Evolutionary conservation across 371 early-diverging fungal species (phyloP).

Genomic region (Apophysomyces sp.): DNA sequence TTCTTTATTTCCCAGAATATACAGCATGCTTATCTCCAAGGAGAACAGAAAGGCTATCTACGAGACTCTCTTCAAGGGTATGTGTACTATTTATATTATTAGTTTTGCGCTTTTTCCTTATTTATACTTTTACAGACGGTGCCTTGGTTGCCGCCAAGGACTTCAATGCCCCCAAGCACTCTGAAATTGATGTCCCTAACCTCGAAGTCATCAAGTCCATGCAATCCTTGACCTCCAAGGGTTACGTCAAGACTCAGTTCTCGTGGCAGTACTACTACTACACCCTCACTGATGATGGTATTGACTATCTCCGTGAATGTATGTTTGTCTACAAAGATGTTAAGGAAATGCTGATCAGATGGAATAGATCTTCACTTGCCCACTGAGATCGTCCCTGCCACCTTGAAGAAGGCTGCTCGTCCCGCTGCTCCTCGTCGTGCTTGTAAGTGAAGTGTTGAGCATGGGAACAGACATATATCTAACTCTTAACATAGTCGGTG

Average conservation of each 20-base stretch:
- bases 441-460: slow-evolving; percentile 32
- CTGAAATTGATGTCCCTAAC: slow-evolving; percentile 94
- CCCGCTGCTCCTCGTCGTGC: slow-evolving; percentile 61
- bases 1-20: neutral
- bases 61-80: slow-evolving; percentile 88
- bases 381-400: slow-evolving; percentile 93
- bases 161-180: slow-evolving; percentile 92
- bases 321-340: slow-evolving; percentile 5
- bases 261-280: slow-evolving; percentile 99
- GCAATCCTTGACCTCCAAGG: slow-evolving; percentile 94
- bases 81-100: no score
- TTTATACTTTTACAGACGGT: slow-evolving; percentile 67
- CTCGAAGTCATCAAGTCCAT: slow-evolving; percentile 98
- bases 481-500: slow-evolving; percentile 30
- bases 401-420: slow-evolving; percentile 90
- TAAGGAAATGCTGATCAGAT: neutral
- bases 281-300: slow-evolving; percentile 96
- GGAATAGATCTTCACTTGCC: slow-evolving; percentile 86
- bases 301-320: slow-evolving; percentile 93
- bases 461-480: neutral
- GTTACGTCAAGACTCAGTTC: slow-evolving; percentile 94
- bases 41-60: slow-evolving; percentile 93
- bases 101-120: neutral
- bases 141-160: slow-evolving; percentile 98
- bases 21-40: slow-evolving; percentile 91